Base-by-base conservation (phyloP, 202 grass and related monocot species). In the Digitaria exilis region DNA sequence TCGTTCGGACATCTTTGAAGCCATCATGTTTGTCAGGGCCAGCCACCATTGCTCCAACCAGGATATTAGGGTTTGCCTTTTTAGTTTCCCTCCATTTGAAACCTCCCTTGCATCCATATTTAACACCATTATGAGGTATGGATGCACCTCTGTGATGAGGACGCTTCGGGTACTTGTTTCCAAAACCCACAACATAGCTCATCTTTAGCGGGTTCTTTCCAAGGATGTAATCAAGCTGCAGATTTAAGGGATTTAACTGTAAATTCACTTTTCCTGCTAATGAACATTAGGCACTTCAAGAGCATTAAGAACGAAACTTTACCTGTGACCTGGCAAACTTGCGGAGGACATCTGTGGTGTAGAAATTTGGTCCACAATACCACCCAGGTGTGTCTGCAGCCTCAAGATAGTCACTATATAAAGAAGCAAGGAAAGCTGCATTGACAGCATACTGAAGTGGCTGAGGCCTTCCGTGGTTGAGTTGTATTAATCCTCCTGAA, bases 321-420 rank as follows among this genome's bases (percentile, higher is more conserved):
- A 96, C 94, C 88, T 96, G 94, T 79, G 78, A 87, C 64, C 73
- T 93, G 61, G 94, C 94, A 89, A 96, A 96, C 78, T 93, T 87
- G 56, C 94, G 94, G 56, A 96, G 90, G 55, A 93, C 86, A 30
- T 96, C 94, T 58, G 84, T 96, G 32, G 84, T 91, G 71, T 89
- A 96, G 86, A 96, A 96, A 91, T 85, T 87, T 71, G 93, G 93
- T 50, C 93, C 93, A 89, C 93, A 96, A 63, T 93, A 96, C 93
- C 93, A 96, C 46, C 93, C 94, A 67, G 94, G 94, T 69, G 94
- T 96, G 81, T 96, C 94, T 46, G 94, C 90, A 9, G 84, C 75
- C 2, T 96, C 94, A 75, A 96, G 91, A 84, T 96, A 96, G 75
- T 96, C 84, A 30, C 81, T 84, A 56, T 96, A 96, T 79, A 96